Percentiles rank a stretch among this genome's conserved stretches.
phyloP scores from a whole-genome alignment of 176 grass and related monocot species.

The Urochloa ruziziensis region DNA sequence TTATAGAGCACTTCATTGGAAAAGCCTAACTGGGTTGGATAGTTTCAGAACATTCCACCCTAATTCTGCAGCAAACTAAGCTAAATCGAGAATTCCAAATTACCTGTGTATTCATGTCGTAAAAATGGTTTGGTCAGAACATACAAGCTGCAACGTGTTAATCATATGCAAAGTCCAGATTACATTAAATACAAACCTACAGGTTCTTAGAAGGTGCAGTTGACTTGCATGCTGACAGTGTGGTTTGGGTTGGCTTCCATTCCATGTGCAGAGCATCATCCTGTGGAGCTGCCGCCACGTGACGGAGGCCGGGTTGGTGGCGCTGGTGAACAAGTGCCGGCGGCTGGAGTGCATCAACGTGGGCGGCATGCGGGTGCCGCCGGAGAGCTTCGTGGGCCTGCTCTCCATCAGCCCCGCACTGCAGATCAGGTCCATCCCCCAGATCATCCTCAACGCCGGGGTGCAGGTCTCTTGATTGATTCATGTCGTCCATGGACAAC shows the following conservation, averaged over 20 bases:
- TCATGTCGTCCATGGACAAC: background rate
- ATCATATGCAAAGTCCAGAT: background rate
- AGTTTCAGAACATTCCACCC: background rate
- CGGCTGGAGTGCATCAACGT: constrained; percentile 90
- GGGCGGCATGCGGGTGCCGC: constrained; percentile 74
- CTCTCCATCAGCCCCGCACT: constrained; percentile 72
- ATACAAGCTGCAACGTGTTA: background rate
- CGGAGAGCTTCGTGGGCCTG: constrained; percentile 65
- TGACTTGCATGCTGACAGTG: background rate
- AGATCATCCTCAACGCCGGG: constrained; percentile 51
- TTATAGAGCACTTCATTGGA: background rate
- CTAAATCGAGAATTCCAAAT: background rate
- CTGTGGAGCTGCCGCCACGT: constrained; percentile 94
- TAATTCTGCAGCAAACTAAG: background rate
- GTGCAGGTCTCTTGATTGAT: constrained; percentile 39
- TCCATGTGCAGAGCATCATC: constrained; percentile 60
- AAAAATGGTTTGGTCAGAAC: background rate
- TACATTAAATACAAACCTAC: background rate
- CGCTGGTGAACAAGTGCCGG: constrained; percentile 69
- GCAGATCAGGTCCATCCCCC: constrained; percentile 64
- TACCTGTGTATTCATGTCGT: background rate
- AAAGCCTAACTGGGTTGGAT: background rate
- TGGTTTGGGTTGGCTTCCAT: background rate
- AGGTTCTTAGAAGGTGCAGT: background rate
- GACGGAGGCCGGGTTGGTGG: constrained; percentile 67